Conservation (phyloP, 2,329 filamentous ascomycete genomes). For the Alternaria sp. region DNA sequence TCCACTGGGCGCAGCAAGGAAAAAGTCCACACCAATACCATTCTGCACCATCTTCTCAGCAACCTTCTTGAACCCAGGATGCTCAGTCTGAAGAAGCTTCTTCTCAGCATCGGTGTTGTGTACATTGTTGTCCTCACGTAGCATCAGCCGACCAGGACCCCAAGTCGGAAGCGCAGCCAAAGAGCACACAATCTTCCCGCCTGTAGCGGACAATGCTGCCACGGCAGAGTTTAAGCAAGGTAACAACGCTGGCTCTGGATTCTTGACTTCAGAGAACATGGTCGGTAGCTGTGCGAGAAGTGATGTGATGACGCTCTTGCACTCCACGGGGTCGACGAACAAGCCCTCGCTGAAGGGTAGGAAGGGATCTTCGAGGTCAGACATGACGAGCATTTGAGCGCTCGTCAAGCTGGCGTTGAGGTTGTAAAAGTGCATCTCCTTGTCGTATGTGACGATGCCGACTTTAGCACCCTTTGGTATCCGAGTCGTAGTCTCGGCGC, state of each 20-base stretch:
- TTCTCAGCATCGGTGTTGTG: conserved; percentile 84
- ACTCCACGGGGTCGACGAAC: conserved; percentile 93
- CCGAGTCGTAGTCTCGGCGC: conserved; percentile 59
- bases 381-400: conserved; percentile 98
- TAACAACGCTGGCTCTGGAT: conserved; percentile 86
- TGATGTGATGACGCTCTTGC: conserved; percentile 84
- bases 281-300: conserved; percentile 82
- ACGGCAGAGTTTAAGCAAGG: conserved; percentile 84
- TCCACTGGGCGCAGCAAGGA: conserved; percentile 87
- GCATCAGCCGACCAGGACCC: conserved; percentile 83
- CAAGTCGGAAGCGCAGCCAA: conserved; percentile 87
- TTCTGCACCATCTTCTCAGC: conserved; percentile 86
- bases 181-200: conserved; percentile 90
- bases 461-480: conserved; percentile 84
- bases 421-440: conserved; percentile 98
- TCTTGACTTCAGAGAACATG: conserved; percentile 87
- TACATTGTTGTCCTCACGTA: conserved; percentile 87
- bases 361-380: conserved; percentile 95
- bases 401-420: conserved; percentile 79
- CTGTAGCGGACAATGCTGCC: conserved; percentile 82
- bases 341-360: conserved; percentile 88
- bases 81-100: conserved; percentile 89
- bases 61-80: conserved; percentile 84
- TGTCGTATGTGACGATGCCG: conserved; percentile 95
- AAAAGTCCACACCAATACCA: conserved; percentile 91